Evolutionary conservation across 768 basidiomycete species (phyloP), one percentile per base, ranked within the genome.

Genomic region (Suillus hirtellus): DNA sequence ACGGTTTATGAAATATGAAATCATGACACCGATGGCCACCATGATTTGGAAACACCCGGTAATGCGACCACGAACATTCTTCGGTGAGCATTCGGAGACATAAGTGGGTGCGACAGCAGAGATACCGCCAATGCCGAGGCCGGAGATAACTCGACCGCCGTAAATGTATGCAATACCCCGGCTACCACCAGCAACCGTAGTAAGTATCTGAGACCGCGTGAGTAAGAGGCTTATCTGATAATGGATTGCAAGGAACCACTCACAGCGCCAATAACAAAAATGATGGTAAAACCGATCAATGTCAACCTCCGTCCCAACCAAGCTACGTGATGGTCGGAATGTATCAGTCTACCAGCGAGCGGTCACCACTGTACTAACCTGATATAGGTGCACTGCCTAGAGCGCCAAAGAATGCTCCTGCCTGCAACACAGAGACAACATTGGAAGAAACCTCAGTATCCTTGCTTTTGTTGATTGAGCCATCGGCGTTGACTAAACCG

Each of bases 21-120:
- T 79, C 87, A 93, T 93, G 65, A 92, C 92, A 60, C 93, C 93
- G 58, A 86, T 79, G 27, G 92, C 90, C 43, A 84, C 92, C 85
- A 92, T 89, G 73, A 95, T 86, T 73, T 95, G 93, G 82, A 94
- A 94, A 38, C 91, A 70, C 50, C 93, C 92, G 0, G 91, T 93
- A 67, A 95, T 92, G 56, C 90, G 83, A 7, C 93, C 93, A 65
- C 94, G 88, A 7, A 93, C 90, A 24, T 92, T 82, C 72, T 94
- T 95, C 6, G 95, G 95, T 2, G 88, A 83, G 73, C 92, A 93
- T 73, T 96, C 95, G 11, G 90, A 89, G 24, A 95, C 92, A 70
- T 86, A 96, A 0, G 92, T 87, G 6, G 93, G 95, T 1, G 92
- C 87, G 3, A 94, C 89, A n/a, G 88, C 86, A 21, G 85, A 92